Evolutionary conservation across 768 basidiomycete genomes (phyloP).

Genomic region (Calocera cornea): DNA sequence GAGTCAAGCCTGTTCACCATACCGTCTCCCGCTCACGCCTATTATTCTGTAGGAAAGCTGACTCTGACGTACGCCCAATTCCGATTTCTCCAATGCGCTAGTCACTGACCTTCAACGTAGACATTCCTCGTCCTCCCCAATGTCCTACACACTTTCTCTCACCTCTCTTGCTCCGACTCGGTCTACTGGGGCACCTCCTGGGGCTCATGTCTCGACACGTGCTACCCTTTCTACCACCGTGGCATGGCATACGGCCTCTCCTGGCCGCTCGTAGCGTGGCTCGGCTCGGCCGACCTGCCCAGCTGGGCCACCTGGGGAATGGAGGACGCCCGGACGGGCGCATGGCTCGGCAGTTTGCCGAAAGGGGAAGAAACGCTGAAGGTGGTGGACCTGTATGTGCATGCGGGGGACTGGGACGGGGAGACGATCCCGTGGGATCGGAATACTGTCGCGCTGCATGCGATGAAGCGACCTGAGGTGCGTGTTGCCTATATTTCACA

Average conservation of each 20-base stretch:
- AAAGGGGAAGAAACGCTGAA: not conserved
- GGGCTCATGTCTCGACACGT: not conserved
- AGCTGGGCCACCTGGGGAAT: not conserved
- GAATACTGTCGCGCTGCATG: not conserved
- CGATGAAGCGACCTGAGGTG: not conserved
- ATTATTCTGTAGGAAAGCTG: not conserved
- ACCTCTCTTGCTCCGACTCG: not conserved
- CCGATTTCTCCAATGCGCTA: not conserved
- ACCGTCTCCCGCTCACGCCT: too few species aligned
- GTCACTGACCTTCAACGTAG: too few species aligned
- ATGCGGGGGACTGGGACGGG: not conserved
- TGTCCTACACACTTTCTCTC: not conserved
- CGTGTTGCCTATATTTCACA: too few species aligned
- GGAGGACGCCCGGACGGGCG: not conserved
- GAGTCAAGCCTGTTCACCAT: not conserved
- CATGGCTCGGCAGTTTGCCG: not conserved
- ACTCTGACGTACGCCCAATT: too few species aligned
- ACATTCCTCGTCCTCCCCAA: not conserved
- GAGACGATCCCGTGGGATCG: not conserved
- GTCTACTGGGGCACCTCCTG: not conserved
- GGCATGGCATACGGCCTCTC: not conserved
- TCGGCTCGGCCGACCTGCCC: not conserved
- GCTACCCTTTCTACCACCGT: not conserved
- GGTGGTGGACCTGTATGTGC: not conserved
- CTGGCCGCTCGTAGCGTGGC: not conserved